Conservation (phyloP, 2,329 filamentous ascomycete species). For the Stemphylium lycopersici region DNA sequence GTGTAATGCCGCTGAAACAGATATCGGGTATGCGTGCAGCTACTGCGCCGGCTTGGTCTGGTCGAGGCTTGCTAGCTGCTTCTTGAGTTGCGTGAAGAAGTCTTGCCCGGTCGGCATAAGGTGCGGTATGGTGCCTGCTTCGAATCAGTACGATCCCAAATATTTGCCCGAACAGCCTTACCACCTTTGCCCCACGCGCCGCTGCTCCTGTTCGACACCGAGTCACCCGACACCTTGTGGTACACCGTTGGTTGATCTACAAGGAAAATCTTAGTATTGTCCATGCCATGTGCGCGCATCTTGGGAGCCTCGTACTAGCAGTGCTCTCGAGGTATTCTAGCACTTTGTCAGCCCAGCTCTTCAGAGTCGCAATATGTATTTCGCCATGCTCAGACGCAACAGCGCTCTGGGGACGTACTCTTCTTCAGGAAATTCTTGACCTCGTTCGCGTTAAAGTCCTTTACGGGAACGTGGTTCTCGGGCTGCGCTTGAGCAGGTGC, state of each 20-base stretch:
- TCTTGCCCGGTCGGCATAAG: constrained; percentile 54
- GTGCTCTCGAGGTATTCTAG: constrained; percentile 39
- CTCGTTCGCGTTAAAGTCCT: constrained; percentile 53
- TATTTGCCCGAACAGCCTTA: constrained; percentile 18
- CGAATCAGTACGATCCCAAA: constrained; percentile 16
- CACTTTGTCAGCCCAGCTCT: constrained; percentile 25
- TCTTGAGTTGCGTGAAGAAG: constrained; percentile 55
- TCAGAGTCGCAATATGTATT: background rate
- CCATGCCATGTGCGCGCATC: constrained; percentile 5
- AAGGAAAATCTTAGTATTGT: constrained; percentile 26
- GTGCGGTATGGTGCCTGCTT: constrained; percentile 45
- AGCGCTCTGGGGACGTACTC: constrained; percentile 32
- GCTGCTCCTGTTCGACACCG: constrained; percentile 46
- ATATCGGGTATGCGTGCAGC: constrained; percentile 21
- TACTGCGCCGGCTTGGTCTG: constrained; percentile 42
- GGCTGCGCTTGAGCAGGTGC: constrained; percentile 25
- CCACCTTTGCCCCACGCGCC: constrained; percentile 51
- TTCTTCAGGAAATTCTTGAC: constrained; percentile 52
- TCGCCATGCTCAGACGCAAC: too few relatives aligned
- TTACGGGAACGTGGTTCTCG: constrained; percentile 45
- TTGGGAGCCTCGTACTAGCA: constrained; percentile 28
- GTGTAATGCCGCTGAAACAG: constrained; percentile 43
- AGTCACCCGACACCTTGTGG: constrained; percentile 49
- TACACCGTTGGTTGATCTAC: constrained; percentile 41
- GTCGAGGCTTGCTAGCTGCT: constrained; percentile 52